Conservation (phyloP, 2,329 filamentous ascomycete species). For the Diaporthe ilicicola region DNA sequence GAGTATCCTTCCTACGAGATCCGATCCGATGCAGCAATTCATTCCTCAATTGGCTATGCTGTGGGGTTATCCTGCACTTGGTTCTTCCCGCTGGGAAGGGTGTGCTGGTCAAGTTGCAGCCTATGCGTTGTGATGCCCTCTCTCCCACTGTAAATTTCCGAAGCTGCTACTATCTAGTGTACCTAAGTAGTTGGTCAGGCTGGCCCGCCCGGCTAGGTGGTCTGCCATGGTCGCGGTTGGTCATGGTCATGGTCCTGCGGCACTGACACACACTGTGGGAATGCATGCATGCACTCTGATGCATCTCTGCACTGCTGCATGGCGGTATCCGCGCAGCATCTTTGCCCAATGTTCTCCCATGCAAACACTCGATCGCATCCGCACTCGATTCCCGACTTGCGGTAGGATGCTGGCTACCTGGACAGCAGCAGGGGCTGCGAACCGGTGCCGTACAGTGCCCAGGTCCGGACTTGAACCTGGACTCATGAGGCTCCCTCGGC, state of each 20-base stretch:
- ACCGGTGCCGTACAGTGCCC: background rate
- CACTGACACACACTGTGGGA: background rate
- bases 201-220: background rate
- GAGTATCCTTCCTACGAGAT: background rate
- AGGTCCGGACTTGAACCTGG: background rate
- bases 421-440: background rate
- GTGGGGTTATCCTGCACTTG: background rate
- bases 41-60: background rate
- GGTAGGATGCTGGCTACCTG: background rate
- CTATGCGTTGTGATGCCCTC: constrained; percentile 11
- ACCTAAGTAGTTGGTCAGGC: constrained; percentile 4
- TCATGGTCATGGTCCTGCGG: background rate
- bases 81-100: background rate
- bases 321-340: background rate
- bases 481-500: background rate
- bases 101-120: constrained; percentile 2
- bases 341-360: background rate
- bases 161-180: background rate
- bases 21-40: background rate
- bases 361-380: background rate
- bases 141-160: constrained; percentile 20
- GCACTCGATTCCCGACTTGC: background rate
- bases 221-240: background rate
- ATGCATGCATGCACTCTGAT: constrained; percentile 15
- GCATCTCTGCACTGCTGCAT: constrained; percentile 7